Evolutionary conservation across 306 rosid genomes (phyloP).

Genomic region (Trichosanthes cucumerina): DNA sequence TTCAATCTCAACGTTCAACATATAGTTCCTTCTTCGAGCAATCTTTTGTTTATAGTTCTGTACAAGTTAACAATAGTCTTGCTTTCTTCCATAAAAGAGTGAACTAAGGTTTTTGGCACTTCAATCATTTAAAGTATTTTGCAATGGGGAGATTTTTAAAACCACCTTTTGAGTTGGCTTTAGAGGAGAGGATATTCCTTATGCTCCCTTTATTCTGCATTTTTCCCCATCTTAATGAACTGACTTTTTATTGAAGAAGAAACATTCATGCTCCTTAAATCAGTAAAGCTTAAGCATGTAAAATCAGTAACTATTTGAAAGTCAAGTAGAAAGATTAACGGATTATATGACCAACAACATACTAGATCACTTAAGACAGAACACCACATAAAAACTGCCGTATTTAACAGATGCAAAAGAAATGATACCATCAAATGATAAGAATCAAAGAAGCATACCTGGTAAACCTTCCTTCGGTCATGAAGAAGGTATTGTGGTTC

Average conservation of each 20-base stretch:
- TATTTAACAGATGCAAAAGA: not conserved
- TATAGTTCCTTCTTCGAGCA: not conserved
- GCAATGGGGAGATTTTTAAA: not conserved
- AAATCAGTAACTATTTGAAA: not conserved
- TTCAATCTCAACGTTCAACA: too few relatives aligned
- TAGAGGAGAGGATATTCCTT: not conserved
- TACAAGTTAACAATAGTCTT: not conserved
- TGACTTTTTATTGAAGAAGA: not conserved
- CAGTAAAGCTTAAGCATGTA: not conserved
- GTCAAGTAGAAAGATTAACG: not conserved
- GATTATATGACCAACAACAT: not conserved
- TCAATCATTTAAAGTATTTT: not conserved
- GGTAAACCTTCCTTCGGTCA: constrained; percentile 85
- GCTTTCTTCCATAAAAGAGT: not conserved
- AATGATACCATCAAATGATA: constrained; percentile 1
- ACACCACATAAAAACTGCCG: not conserved
- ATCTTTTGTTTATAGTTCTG: not conserved
- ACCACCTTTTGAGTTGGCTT: not conserved
- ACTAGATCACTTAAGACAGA: not conserved
- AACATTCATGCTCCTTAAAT: not conserved
- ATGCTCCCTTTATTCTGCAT: not conserved
- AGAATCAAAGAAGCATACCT: constrained; percentile 39
- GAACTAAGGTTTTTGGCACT: not conserved
- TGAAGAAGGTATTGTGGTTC: constrained; percentile 97
- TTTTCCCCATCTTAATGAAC: not conserved